phyloP scores from a whole-genome alignment of 2,329 filamentous ascomycete genomes.

The Diaporthe aspalathi region DNA sequence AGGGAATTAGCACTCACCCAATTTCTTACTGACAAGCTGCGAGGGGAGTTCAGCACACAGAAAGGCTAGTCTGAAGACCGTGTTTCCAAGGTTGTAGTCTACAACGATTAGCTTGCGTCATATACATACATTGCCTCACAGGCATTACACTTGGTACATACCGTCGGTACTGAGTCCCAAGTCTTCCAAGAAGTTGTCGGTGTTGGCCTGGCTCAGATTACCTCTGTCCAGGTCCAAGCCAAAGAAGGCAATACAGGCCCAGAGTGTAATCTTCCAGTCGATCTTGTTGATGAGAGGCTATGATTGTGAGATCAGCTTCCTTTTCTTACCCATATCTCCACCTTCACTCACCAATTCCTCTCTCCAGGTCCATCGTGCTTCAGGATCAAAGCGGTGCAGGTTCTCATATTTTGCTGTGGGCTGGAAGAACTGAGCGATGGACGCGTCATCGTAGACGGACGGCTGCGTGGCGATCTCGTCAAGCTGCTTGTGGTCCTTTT shows the following conservation, averaged over 20 bases:
- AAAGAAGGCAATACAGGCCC: slow-evolving; percentile 66
- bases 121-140: accelerated
- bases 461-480: slow-evolving; percentile 28
- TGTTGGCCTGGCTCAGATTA: slow-evolving; percentile 55
- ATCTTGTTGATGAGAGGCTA: slow-evolving; percentile 53
- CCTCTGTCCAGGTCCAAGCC: slow-evolving; percentile 62
- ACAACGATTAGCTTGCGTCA: background rate
- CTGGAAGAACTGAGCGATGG: slow-evolving; percentile 40
- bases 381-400: slow-evolving; percentile 52
- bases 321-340: accelerated
- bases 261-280: slow-evolving; percentile 61
- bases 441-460: slow-evolving; percentile 43
- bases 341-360: slow-evolving; percentile 45
- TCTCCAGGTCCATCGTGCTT: slow-evolving; percentile 51
- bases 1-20: slow-evolving; percentile 43
- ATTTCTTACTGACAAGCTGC: slow-evolving; percentile 68
- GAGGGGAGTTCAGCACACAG: slow-evolving; percentile 70
- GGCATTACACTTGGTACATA: slow-evolving; percentile 37
- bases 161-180: slow-evolving; percentile 49
- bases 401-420: slow-evolving; percentile 48
- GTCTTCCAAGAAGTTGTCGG: slow-evolving; percentile 49
- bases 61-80: slow-evolving; percentile 65
- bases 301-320: background rate
- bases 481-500: slow-evolving; percentile 26
- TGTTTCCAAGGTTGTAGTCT: slow-evolving; percentile 66